Base-by-base conservation (phyloP, 2,329 filamentous ascomycete species). In the Xylariaceae sp. region DNA sequence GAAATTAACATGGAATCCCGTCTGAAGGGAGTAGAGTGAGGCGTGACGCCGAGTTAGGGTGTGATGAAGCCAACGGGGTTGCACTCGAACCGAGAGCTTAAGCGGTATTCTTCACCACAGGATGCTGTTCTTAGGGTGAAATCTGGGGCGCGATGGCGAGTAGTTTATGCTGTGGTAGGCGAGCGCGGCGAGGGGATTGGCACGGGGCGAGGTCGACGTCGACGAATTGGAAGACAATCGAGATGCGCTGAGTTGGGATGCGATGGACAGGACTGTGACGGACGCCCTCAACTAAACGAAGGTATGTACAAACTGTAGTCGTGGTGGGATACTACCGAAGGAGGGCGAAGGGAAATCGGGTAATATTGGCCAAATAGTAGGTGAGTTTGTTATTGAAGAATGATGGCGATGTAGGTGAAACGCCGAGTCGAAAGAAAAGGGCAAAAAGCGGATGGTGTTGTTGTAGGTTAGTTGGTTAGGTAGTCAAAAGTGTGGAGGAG, bases 1-100 rank as follows among this genome's bases (percentile, higher is more conserved):
- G 64, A 63, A 39, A 49, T 51, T 65, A 61, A 68, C 69, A 71
- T 71, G 61, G 66, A 54, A 66, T 56, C 44, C 36, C 43, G 17
- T 39, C 41, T 12, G 47, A 47, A 46, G 52, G 41, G 36, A 59
- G 47, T 33, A 43, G 45, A 52, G 31, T 24, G 41, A 33, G 16
- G n/a, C 52, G n/a, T n/a, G n/a, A n/a, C n/a, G 45, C 29, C 51
- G 39, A 52, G 29, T 37, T n/a, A 34, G 36, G 11, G 8, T 36
- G 49, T 37, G 43, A 19, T 36, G 12, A 44, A 55, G 46, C 34
- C 16, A 56, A 61, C 36, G 12, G 36, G 50, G 58, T 63, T 61
- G 62, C 64, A 67, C 61, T 63, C 50, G 56, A 64, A 63, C 43
- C 56, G 61, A 50, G 63, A 61, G 36, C 29, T 23, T 31, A 6